Conservation (phyloP, 305 asterid species). For the Solanum hybrid region DNA sequence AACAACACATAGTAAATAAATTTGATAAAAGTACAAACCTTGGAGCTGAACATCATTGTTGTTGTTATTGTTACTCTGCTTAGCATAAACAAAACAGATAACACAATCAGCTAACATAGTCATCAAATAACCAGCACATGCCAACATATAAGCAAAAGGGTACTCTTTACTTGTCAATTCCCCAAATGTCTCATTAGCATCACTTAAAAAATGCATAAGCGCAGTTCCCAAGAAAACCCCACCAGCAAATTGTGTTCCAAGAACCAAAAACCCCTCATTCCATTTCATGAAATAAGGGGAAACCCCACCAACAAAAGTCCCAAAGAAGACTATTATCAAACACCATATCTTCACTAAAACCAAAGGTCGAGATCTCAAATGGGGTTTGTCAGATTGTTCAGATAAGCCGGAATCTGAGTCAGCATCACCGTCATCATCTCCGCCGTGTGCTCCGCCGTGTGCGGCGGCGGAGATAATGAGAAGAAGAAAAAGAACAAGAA, state of each 20-base stretch:
- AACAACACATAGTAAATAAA: background rate
- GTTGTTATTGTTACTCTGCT: conserved; percentile 5
- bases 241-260: conserved; percentile 91
- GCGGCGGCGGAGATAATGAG: conserved; percentile 39
- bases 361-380: conserved; percentile 52
- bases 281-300: conserved; percentile 80
- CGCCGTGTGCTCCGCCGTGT: conserved; percentile 16
- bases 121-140: conserved; percentile 62
- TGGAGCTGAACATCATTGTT: conserved; percentile 23
- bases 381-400: conserved; percentile 31
- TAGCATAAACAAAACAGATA: conserved; percentile 47
- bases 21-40: conserved; percentile 29
- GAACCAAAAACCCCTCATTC: conserved; percentile 71
- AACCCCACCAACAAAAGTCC: conserved; percentile 70
- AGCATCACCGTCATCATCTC: background rate
- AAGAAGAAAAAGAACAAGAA: conserved; percentile 23
- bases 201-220: conserved; percentile 86
- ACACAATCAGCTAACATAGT: conserved; percentile 75
- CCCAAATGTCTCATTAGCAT: conserved; percentile 66
- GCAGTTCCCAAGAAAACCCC: conserved; percentile 88
- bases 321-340: conserved; percentile 53
- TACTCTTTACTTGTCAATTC: conserved; percentile 54
- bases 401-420: conserved; percentile 22
- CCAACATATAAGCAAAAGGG: conserved; percentile 89
- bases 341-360: conserved; percentile 74